Evolutionary conservation across 1,284 basidiomycete species (phyloP).

Genomic region (Afroboletus lepidellus): DNA sequence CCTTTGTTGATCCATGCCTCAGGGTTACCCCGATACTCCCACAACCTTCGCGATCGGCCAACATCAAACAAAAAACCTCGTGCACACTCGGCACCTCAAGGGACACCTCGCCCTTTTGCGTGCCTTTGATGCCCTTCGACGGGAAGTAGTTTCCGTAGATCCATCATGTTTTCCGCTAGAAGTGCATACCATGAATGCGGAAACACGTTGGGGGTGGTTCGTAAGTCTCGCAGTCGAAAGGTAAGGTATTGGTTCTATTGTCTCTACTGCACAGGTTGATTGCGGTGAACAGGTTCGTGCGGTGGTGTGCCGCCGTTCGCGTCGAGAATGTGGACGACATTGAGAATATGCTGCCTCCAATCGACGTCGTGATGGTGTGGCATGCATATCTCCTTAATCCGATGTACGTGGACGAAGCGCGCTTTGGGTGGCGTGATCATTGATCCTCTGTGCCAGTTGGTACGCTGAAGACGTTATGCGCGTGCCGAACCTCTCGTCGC

Average conservation of each 20-base stretch:
- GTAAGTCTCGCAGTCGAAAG: conserved; percentile 30
- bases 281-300: conserved; percentile 11
- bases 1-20: no score
- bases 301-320: conserved; percentile 15
- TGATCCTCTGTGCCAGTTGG: not conserved
- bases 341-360: not conserved
- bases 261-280: not conserved
- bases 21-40: not conserved
- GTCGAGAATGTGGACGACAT: not conserved
- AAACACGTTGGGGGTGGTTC: conserved; percentile 30
- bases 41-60: conserved; percentile 4
- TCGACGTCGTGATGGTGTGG: conserved; percentile 49
- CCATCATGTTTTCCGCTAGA: conserved; percentile 4
- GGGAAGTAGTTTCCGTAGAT: conserved; percentile 5
- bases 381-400: conserved; percentile 46
- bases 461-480: conserved; percentile 35
- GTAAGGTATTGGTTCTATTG: conserved; percentile 4
- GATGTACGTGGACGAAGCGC: conserved; percentile 32
- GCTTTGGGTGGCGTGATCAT: not conserved
- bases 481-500: conserved; percentile 7
- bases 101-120: conserved; percentile 15
- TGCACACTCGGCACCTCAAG: conserved; percentile 8
- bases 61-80: conserved; percentile 2
- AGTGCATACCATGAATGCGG: conserved; percentile 18
- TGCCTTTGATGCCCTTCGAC: conserved; percentile 11